Percentiles rank a stretch among this genome's conserved stretches.
phyloP scores from a whole-genome alignment of 352 stramenopile genomes.

The Ochromonadaceae sp. region DNA sequence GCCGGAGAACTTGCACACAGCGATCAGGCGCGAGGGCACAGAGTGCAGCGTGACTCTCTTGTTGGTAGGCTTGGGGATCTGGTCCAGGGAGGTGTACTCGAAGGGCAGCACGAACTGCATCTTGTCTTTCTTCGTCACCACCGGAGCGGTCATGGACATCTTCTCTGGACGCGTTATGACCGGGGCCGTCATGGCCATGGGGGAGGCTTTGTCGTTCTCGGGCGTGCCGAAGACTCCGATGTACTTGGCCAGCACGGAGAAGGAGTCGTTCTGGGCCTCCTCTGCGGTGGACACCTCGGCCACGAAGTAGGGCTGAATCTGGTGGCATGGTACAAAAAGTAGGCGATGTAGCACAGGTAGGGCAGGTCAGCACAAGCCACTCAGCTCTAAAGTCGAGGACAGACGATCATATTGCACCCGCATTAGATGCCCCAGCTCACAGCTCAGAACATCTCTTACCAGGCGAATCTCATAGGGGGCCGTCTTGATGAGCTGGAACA shows the following conservation, averaged over 20 bases:
- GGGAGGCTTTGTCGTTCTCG: not conserved
- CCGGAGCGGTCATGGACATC: not conserved
- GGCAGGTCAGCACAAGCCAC: too few relatives aligned
- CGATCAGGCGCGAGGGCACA: not conserved
- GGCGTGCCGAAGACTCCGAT: conserved; percentile 6
- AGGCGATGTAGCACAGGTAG: too few relatives aligned
- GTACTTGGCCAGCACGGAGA: not conserved
- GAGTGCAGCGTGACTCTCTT: not conserved
- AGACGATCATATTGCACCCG: too few relatives aligned
- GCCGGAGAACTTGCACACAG: not conserved
- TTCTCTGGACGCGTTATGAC: not conserved
- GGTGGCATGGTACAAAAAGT: too few relatives aligned
- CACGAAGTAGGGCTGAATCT: not conserved
- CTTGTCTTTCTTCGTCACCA: not conserved
- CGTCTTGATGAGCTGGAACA: not conserved
- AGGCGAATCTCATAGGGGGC: conserved; percentile 2
- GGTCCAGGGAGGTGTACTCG: not conserved
- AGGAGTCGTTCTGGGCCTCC: not conserved
- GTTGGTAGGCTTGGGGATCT: not conserved
- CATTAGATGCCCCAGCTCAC: too few relatives aligned
- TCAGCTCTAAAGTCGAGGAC: too few relatives aligned
- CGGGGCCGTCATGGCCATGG: conserved; percentile 2
- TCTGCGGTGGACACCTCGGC: not conserved
- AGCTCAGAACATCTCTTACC: too few relatives aligned
- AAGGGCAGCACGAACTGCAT: conserved; percentile 13